Percentiles rank a stretch among this genome's conserved stretches.
These are phyloP conservation scores for Barnettozyma californica DNA, from an alignment of 805 yeast genomes.

Conservation along the genomic window DNA sequence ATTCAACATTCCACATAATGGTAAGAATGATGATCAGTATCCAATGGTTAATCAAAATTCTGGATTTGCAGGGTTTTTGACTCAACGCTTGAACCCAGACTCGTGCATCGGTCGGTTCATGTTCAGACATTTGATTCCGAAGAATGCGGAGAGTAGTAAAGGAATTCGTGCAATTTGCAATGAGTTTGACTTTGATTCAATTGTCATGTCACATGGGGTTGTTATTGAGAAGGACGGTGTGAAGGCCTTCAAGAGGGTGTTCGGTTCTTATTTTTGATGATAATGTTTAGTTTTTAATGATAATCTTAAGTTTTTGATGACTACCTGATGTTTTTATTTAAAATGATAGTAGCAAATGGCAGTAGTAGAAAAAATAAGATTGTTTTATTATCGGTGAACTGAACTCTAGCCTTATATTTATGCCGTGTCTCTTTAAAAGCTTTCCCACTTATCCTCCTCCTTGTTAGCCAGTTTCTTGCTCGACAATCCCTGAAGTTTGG, in stretches of 20 bases:
- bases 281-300: too few species aligned
- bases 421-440: conserved; percentile 35
- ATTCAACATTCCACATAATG: conserved; percentile 48
- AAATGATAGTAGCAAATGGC: too few species aligned
- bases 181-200: conserved; percentile 41
- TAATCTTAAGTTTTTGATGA: too few species aligned
- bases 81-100: conserved; percentile 38
- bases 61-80: conserved; percentile 38
- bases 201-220: conserved; percentile 59
- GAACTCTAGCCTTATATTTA: neutral
- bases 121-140: conserved; percentile 24
- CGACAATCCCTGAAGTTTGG: conserved; percentile 49
- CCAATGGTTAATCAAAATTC: conserved; percentile 36
- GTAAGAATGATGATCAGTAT: conserved; percentile 47
- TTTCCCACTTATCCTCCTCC: conserved; percentile 66
- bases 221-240: conserved; percentile 39
- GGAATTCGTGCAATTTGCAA: conserved; percentile 19
- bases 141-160: conserved; percentile 8
- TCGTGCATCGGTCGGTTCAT: conserved; percentile 32
- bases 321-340: too few species aligned
- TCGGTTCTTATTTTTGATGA: conserved; percentile 11
- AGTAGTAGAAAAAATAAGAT: too few species aligned
- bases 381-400: neutral
- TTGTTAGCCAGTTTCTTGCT: conserved; percentile 34
- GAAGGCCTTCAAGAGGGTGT: conserved; percentile 20